These are phyloP conservation scores for Pisolithus orientalis DNA, from an alignment of 768 basidiomycete genomes.

Conservation along the genomic window DNA sequence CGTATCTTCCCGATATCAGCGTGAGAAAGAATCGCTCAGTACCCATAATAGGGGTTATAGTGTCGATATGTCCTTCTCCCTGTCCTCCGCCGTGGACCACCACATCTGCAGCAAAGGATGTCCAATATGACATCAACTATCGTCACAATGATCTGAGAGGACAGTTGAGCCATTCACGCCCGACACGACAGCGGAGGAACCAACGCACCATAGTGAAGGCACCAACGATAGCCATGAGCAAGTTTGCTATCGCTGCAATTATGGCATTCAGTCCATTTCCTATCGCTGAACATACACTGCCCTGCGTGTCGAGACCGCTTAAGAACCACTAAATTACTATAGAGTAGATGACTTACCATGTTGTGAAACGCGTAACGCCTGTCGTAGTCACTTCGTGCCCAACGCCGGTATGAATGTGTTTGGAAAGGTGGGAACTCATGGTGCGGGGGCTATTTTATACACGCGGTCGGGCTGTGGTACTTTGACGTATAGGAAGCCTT, in stretches of 20 bases:
- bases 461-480: not conserved
- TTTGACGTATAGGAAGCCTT: not conserved
- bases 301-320: slow-evolving; percentile 28
- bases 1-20: not conserved
- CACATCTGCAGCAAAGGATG: slow-evolving; percentile 38
- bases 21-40: not conserved
- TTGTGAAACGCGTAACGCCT: not conserved
- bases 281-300: slow-evolving; percentile 58
- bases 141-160: slow-evolving; percentile 50
- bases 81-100: slow-evolving; percentile 13
- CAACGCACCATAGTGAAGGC: slow-evolving; percentile 52
- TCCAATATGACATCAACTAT: slow-evolving; percentile 58
- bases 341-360: not conserved
- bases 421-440: not conserved
- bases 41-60: not conserved
- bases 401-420: not conserved
- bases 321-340: not conserved
- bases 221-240: slow-evolving; percentile 46
- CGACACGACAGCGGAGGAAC: too few species aligned
- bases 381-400: not conserved
- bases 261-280: slow-evolving; percentile 52
- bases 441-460: not conserved
- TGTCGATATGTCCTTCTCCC: slow-evolving; percentile 1
- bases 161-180: not conserved
- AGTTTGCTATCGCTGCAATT: slow-evolving; percentile 53